A percentile compares a stretch with the other conserved stretches of the same genome.
phyloP scores from a whole-genome alignment of 2,329 filamentous ascomycete species.

The Microsporum canis region DNA sequence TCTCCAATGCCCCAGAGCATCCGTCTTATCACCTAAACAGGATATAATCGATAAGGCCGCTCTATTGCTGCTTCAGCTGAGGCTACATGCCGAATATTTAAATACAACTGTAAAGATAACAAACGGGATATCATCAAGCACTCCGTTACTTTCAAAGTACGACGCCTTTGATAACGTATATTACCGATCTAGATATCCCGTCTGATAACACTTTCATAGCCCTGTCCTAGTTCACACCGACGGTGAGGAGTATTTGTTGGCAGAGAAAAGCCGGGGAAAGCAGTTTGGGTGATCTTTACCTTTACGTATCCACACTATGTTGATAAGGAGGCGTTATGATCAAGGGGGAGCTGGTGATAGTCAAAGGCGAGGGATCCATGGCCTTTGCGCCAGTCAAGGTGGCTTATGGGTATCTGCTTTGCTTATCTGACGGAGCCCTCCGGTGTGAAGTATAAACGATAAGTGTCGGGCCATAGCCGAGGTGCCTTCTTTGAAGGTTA shows the following conservation, averaged over 20 bases:
- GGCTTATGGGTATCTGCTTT: background rate
- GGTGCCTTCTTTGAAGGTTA: background rate
- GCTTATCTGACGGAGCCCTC: background rate
- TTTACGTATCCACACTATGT: background rate
- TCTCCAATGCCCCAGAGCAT: background rate
- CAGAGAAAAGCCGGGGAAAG: background rate
- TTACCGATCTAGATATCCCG: background rate
- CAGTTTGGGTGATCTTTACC: background rate
- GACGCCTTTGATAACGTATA: background rate
- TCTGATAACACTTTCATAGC: background rate
- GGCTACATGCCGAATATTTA: background rate
- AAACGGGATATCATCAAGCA: background rate
- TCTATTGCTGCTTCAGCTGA: background rate
- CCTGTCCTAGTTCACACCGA: background rate
- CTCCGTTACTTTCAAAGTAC: background rate
- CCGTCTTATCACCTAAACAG: background rate
- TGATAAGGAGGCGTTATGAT: background rate
- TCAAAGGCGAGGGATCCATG: background rate
- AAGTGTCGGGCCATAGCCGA: background rate
- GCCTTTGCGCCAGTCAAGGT: background rate
- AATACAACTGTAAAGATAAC: background rate
- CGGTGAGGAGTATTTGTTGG: background rate
- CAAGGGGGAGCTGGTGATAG: background rate
- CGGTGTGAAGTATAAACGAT: background rate
- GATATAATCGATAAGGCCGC: background rate